Base-by-base conservation (phyloP, 2,329 filamentous ascomycete genomes). In the Pleoardoris graminearum region DNA sequence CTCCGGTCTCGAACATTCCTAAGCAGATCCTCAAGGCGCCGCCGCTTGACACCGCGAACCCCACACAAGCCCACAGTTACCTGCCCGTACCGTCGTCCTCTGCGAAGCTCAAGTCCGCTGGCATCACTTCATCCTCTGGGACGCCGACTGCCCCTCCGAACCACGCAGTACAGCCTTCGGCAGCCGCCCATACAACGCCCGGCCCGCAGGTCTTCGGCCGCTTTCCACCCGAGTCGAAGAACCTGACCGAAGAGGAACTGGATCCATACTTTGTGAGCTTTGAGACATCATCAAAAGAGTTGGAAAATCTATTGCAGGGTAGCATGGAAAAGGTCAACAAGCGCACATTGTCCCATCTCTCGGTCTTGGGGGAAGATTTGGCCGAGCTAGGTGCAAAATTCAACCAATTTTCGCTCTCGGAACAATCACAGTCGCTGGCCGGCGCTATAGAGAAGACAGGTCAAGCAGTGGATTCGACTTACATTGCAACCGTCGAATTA, bases 261-360 rank as follows among this genome's bases (percentile, higher is more conserved):
- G 94, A 99, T 66, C 91, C 92, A 1, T 99, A 97, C 73, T 99
- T 99, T 74, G 87, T 93, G 53, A 88, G 90, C 32, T 99, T 95
- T 61, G 95, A 99, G 71, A 82, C 87, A 3, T 93, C 91, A 1
- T 96, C 92, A 8, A 91, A 94, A 69, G 93, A 97, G 60, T 80
- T 97, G 1, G 95, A 99, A 72, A 80, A 88, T 14, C 81, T 97
- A 4, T 80, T 99, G 3, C 91, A 89, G 65, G 94, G 94, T 0
- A 91, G 91, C 5, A 96, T 99, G 79, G 95, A 99, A 71, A 97
- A 96, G 73, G 91, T 97, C 56, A 99, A 97, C 67, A 85, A 93
- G 27, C 85, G 94, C 30, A 91, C 92, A 5, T 78, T 99, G 6
- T 90, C 86, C 55, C 94, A 99, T 66, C 76, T 97, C 8, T 90